These are phyloP conservation scores for Aspergillus persii DNA, from an alignment of 2,329 filamentous ascomycete species.

Conservation along the genomic window DNA sequence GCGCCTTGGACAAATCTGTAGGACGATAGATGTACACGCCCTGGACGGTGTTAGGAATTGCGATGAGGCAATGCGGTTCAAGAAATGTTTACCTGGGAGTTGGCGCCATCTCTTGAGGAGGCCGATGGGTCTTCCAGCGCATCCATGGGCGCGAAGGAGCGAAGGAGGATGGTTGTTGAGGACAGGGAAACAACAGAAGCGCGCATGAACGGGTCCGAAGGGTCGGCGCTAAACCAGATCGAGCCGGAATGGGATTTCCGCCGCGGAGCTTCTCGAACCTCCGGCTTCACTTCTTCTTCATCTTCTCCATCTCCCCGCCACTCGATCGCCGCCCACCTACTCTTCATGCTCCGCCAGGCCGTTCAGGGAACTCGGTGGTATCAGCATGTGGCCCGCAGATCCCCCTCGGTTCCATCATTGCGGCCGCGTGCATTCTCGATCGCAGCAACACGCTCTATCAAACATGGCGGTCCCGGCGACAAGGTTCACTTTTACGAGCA, in stretches of 20 bases:
- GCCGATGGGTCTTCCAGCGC: slow-evolving; percentile 21
- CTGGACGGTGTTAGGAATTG: slow-evolving; percentile 39
- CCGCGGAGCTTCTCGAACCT: slow-evolving; percentile 18
- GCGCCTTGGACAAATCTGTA: slow-evolving; percentile 37
- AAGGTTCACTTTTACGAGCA: slow-evolving; percentile 47
- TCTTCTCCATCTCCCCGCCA: background rate
- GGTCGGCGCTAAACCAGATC: slow-evolving; percentile 32
- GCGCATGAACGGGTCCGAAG: background rate
- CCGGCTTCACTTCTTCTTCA: background rate
- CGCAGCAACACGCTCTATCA: slow-evolving; percentile 27
- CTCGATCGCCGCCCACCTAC: slow-evolving; percentile 15
- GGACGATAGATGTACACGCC: slow-evolving; percentile 63
- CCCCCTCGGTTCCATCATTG: slow-evolving; percentile 28
- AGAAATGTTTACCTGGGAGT: slow-evolving; percentile 25
- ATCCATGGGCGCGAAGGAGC: slow-evolving; percentile 5
- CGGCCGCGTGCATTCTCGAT: slow-evolving; percentile 32
- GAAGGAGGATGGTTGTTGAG: background rate
- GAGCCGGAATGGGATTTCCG: slow-evolving; percentile 27
- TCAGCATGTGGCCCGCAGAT: slow-evolving; percentile 40
- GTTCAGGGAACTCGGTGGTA: slow-evolving; percentile 45
- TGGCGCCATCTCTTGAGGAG: slow-evolving; percentile 28
- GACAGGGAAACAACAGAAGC: background rate
- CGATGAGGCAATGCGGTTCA: background rate
- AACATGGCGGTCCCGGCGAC: slow-evolving; percentile 39
- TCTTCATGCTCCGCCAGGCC: slow-evolving; percentile 46